Evolutionary conservation across 441 rosid genomes (phyloP).

Genomic region (Hura crepitans): DNA sequence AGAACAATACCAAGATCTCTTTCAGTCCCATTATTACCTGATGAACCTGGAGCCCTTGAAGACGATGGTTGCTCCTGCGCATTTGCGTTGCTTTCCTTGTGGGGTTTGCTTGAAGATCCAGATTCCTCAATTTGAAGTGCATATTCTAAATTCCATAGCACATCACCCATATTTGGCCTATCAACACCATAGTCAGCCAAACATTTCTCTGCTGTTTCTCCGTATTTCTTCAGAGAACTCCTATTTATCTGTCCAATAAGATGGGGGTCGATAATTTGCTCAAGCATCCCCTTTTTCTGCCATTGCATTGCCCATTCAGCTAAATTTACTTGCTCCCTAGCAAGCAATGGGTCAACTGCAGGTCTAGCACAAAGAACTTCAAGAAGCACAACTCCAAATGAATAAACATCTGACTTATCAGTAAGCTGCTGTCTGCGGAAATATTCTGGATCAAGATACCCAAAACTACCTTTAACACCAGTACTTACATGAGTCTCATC

Average conservation of each 20-base stretch:
- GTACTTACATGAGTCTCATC: slow-evolving; percentile 43
- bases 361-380: slow-evolving; percentile 49
- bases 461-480: slow-evolving; percentile 42
- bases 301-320: slow-evolving; percentile 91
- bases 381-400: slow-evolving; percentile 43
- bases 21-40: slow-evolving; percentile 23
- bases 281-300: slow-evolving; percentile 60
- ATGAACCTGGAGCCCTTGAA: slow-evolving; percentile 24
- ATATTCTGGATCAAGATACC: slow-evolving; percentile 49
- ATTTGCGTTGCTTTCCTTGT: slow-evolving; percentile 24
- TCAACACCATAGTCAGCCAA: slow-evolving; percentile 70
- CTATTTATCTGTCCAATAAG: slow-evolving; percentile 46
- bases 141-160: slow-evolving; percentile 83
- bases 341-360: slow-evolving; percentile 26
- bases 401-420: slow-evolving; percentile 44
- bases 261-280: slow-evolving; percentile 63
- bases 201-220: slow-evolving; percentile 82
- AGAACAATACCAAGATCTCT: slow-evolving; percentile 34
- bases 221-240: slow-evolving; percentile 68
- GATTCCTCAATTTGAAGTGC: slow-evolving; percentile 83
- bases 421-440: slow-evolving; percentile 37
- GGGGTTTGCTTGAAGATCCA: slow-evolving; percentile 35
- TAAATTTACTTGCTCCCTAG: slow-evolving; percentile 40
- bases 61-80: slow-evolving; percentile 17
- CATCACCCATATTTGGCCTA: slow-evolving; percentile 87